Conservation (phyloP, 2,329 filamentous ascomycete species). For the Colletotrichum sp. region DNA sequence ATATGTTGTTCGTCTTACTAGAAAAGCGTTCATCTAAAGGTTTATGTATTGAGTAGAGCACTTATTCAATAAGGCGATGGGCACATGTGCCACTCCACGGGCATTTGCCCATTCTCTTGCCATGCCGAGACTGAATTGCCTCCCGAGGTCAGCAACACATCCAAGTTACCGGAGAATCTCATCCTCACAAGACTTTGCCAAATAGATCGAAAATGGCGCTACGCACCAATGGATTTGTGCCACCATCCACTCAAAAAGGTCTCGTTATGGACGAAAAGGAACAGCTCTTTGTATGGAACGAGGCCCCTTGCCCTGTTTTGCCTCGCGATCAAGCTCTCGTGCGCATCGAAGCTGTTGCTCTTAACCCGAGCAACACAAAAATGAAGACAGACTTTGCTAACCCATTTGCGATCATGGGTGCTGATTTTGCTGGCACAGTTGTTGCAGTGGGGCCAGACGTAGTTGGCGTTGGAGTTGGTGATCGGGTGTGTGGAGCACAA, state of each 20-base stretch:
- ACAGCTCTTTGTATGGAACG: not conserved
- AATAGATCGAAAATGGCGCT: not conserved
- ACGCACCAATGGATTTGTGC: not conserved
- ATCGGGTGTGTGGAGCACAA: slow-evolving; percentile 28
- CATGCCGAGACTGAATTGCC: not conserved
- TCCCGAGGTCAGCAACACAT: not conserved
- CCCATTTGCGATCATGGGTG: slow-evolving; percentile 23
- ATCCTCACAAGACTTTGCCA: not conserved
- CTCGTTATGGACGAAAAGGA: not conserved
- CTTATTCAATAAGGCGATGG: not conserved
- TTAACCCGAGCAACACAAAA: slow-evolving; percentile 35
- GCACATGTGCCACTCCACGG: not conserved
- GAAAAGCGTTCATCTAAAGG: not conserved
- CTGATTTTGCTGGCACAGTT: slow-evolving; percentile 31
- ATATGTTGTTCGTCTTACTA: not conserved
- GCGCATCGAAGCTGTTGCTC: slow-evolving; percentile 23
- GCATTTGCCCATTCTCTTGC: not conserved
- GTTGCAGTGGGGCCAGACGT: slow-evolving; percentile 22
- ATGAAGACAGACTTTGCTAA: slow-evolving; percentile 19
- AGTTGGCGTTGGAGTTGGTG: slow-evolving; percentile 23
- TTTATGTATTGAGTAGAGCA: not conserved
- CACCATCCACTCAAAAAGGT: not conserved
- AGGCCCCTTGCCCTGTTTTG: not conserved
- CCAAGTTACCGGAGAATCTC: not conserved
- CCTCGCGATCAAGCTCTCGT: not conserved